These are phyloP conservation scores for Colletotrichum lentis DNA, from an alignment of 2,329 filamentous ascomycete species.

Conservation along the genomic window DNA sequence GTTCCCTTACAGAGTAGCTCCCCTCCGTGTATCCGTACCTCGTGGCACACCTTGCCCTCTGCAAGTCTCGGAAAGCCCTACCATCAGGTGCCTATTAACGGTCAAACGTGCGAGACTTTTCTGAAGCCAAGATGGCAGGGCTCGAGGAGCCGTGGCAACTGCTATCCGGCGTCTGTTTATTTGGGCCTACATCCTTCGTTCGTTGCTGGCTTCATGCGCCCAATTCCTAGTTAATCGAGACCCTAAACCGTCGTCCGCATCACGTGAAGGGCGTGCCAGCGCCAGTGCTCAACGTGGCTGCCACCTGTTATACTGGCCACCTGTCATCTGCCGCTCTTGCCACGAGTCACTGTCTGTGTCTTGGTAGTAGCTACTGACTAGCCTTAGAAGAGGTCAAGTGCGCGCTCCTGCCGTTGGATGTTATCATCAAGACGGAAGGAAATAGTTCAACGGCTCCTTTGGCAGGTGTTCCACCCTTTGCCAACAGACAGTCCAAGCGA, in stretches of 20 bases:
- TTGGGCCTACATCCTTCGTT: no score
- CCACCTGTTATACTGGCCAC: not conserved
- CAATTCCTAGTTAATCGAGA: not conserved
- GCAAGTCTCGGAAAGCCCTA: no score
- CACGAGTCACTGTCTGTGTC: not conserved
- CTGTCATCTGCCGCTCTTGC: not conserved
- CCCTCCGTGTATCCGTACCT: not conserved
- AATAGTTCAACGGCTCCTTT: no score
- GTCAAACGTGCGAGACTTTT: not conserved
- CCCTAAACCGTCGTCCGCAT: not conserved
- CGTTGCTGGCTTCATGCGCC: not conserved
- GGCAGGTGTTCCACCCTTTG: no score
- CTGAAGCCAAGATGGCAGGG: not conserved
- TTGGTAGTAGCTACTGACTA: not conserved
- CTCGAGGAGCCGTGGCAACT: no score
- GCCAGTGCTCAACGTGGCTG: not conserved
- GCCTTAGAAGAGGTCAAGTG: not conserved
- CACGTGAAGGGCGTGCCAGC: not conserved
- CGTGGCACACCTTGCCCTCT: not conserved
- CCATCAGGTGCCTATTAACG: no score
- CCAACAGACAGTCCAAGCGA: no score
- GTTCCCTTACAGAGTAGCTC: conserved; percentile 13
- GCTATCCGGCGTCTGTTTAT: no score
- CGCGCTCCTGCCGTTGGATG: not conserved
- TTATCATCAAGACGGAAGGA: not conserved